Evolutionary conservation across 2,329 filamentous ascomycete species (phyloP), one percentile per base, ranked within the genome.

Genomic region (Ceratocystis papillata): DNA sequence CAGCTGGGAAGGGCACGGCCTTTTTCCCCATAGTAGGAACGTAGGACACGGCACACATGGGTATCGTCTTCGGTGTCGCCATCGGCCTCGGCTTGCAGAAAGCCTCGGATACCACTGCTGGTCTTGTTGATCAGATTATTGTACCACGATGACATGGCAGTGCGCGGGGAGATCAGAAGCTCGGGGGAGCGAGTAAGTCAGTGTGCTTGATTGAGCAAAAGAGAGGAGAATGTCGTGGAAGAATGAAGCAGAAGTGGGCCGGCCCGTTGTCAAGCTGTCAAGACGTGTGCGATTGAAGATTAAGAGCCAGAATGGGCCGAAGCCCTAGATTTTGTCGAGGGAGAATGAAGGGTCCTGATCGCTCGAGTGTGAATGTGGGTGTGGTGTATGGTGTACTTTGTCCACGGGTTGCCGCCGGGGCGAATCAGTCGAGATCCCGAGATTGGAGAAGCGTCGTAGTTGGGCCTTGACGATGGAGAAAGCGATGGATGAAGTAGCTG

Each of bases 11-110:
- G 88, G 1, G 85, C 81, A 25, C 87, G 86, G 70, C 87, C 89
- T 73, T 95, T 94, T 75, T 97, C 92, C 63, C 80, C 84, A 80
- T 99, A 97, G 81, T 97, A 96, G 71, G 86, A 87, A 72, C 94
- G 88, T 30, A 99, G 84, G 45, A 96, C 91, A 72, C 94, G 89
- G 77, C 90, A 95, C 72, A 97, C 88, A 78, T 97, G 91, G 2
- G 91, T 95, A 78, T 96, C 90, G 78, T 97, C 92, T 76, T 95
- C 83, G 69, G 85, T 87, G 73, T 88, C 86, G 76, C 87, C 86
- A 75, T 87, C 86, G 71, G 80, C 79, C 70, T 88, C 85, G 73
- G 80, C 79, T 70, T 81, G 77, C 65, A 89, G 83, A 69, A 92
- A 84, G 69, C 90, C 85, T 68, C 87, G 87, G 73, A 87, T 83